Percentiles rank a stretch among this genome's conserved stretches.
phyloP scores from a whole-genome alignment of 73 alveolate species.

The Stentor roeselii region DNA sequence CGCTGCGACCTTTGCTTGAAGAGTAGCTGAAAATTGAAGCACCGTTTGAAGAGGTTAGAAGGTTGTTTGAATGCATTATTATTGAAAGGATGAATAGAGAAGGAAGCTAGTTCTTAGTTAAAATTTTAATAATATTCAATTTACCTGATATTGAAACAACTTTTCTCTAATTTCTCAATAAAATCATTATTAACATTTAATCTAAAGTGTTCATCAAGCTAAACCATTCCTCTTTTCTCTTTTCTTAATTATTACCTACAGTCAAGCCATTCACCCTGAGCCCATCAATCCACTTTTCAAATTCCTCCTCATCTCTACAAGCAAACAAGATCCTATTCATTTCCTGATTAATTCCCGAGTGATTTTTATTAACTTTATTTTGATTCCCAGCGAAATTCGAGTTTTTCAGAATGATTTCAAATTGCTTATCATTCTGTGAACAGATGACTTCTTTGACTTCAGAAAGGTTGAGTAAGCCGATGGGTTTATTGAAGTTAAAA shows the following conservation, averaged over 20 bases:
- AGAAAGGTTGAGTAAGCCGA: not conserved
- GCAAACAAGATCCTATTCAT: not conserved
- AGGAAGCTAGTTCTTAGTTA: too few relatives aligned
- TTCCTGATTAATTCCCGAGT: not conserved
- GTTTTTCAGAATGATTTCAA: not conserved
- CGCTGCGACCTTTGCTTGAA: constrained; percentile 28
- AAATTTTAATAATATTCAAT: too few relatives aligned
- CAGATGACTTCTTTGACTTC: not conserved
- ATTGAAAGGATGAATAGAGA: too few relatives aligned
- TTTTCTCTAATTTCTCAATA: too few relatives aligned
- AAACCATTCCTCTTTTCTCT: too few relatives aligned
- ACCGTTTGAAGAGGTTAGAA: constrained; percentile 46
- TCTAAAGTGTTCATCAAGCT: too few relatives aligned
- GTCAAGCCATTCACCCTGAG: too few relatives aligned
- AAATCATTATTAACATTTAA: too few relatives aligned
- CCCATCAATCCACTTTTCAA: not conserved
- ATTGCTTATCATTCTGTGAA: not conserved
- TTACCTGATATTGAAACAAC: too few relatives aligned
- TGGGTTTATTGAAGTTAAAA: not conserved
- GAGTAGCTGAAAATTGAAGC: constrained; percentile 31
- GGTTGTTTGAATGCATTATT: constrained; percentile 21
- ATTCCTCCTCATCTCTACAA: not conserved
- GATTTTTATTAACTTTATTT: not conserved
- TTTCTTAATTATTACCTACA: too few relatives aligned
- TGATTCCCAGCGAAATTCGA: not conserved